Base-by-base conservation (phyloP, 164 flowering plant species). In the Chimonanthus praecox region DNA sequence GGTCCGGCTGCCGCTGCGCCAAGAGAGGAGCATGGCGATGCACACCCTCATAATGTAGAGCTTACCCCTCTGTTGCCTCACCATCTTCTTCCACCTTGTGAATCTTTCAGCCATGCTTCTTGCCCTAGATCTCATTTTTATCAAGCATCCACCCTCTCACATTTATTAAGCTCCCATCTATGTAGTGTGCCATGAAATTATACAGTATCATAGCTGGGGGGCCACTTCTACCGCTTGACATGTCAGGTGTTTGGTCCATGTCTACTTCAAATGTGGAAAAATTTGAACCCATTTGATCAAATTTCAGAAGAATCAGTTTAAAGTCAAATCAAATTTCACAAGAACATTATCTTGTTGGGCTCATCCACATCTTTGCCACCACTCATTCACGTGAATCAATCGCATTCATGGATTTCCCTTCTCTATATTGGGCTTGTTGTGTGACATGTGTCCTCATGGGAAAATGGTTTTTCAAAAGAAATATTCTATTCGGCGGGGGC, bases 1-100 rank as follows among this genome's bases (percentile, higher is more conserved):
- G 33, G 33, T 33, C 33, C 33, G 33, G 33, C 33, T 33, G 33
- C 33, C 2, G 33, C 33, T 83, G 78, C 85, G 78, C 85, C 87
- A 82, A 76, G 87, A 77, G 13, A 89, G 78, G 65, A 89, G 89
- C 94, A 88, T 89, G 49, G 82, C 71, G 64, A 89, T 84, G 86
- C 94, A 89, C 6, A 81, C 79, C 80, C 86, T 85, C 74, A 86
- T 86, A 47, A 90, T 86, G 68, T 86, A 83, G 16, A 90, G 79
- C 89, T 86, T 90, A 62, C 85, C 89, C 62, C 74, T 90, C 67
- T 78, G 80, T 43, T 87, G 90, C 73, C 82, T 87, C 73, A 80
- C 82, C 79, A 74, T 72, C 78, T 82, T 87, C 83, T 78, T 86
- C 86, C 82, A 84, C 80, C 80, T 87, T 0, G 64, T 70, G 72